These are phyloP conservation scores for Diaporthe sp. DNA, from an alignment of 2,329 filamentous ascomycete species.

Conservation along the genomic window DNA sequence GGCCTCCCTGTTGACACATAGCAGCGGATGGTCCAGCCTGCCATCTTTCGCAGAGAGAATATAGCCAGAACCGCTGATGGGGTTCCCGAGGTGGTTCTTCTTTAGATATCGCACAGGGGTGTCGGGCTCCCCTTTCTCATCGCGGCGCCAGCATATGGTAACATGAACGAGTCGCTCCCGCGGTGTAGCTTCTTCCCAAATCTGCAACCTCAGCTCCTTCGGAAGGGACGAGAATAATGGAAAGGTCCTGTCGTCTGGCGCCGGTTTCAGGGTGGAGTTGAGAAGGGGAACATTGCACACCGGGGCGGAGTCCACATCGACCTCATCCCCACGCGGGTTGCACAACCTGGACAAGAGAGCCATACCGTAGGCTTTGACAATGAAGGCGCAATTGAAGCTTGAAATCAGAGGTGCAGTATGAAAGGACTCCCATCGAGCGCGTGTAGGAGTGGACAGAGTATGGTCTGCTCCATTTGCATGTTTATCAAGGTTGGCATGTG, in stretches of 20 bases:
- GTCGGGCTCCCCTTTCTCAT: not conserved
- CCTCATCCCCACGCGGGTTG: not conserved
- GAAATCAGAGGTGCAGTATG: not conserved
- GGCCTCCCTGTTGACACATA: conserved; percentile 32
- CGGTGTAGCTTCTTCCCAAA: conserved; percentile 36
- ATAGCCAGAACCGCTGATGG: conserved; percentile 33
- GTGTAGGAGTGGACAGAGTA: not conserved
- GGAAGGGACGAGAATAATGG: conserved; percentile 21
- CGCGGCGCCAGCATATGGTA: not conserved
- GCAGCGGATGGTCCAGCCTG: conserved; percentile 23
- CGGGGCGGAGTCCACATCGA: not conserved
- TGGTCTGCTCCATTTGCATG: too few relatives aligned
- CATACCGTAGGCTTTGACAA: not conserved
- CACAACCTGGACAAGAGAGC: not conserved
- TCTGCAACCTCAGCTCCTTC: conserved; percentile 35
- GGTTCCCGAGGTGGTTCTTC: conserved; percentile 34
- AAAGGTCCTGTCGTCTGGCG: not conserved
- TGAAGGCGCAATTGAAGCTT: not conserved
- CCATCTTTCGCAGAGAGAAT: not conserved
- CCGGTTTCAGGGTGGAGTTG: not conserved
- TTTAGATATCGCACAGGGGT: conserved; percentile 26
- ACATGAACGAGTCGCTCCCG: conserved; percentile 33
- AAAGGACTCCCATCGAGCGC: too few relatives aligned
- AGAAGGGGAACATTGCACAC: not conserved
- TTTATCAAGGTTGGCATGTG: conserved; percentile 7